phyloP scores from a whole-genome alignment of 192 early-diverging fungal genomes.

The Linnemannia zychae region DNA sequence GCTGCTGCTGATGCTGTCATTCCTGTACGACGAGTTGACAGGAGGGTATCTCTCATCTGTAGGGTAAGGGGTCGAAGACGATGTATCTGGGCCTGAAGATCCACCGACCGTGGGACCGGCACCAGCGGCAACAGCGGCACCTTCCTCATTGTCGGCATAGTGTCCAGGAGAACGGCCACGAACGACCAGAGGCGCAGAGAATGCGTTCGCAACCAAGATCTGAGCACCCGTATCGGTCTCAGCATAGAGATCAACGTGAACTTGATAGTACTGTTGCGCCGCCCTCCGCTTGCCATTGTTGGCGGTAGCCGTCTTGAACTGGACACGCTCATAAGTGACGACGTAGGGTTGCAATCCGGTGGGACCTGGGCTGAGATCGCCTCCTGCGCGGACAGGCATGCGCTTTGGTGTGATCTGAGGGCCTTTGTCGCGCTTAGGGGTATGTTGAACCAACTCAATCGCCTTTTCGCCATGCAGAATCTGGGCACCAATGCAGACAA shows the following conservation, averaged over 20 bases:
- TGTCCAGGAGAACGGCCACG: slow-evolving; percentile 95
- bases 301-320: slow-evolving; percentile 97
- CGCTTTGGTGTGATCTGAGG: slow-evolving; percentile 82
- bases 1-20: slow-evolving; percentile 53
- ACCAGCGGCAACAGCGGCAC: background rate
- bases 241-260: slow-evolving; percentile 85
- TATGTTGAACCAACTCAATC: slow-evolving; percentile 90
- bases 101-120: slow-evolving; percentile 13
- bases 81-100: slow-evolving; percentile 3
- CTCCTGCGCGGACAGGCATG: slow-evolving; percentile 70
- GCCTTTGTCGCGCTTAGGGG: slow-evolving; percentile 94
- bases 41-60: background rate
- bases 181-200: slow-evolving; percentile 90
- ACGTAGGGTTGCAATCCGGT: slow-evolving; percentile 59
- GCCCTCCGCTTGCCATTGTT: slow-evolving; percentile 95
- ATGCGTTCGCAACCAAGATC: slow-evolving; percentile 72
- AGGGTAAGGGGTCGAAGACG: background rate
- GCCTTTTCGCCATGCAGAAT: slow-evolving; percentile 78
- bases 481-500: slow-evolving; percentile 81
- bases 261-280: slow-evolving; percentile 95
- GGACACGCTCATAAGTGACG: slow-evolving; percentile 91
- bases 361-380: slow-evolving; percentile 61
- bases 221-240: slow-evolving; percentile 71
- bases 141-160: slow-evolving; percentile 79
- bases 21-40: slow-evolving; percentile 20